Conservation (phyloP, 345 rosid genomes). For the Eucalyptus lansdowneana region DNA sequence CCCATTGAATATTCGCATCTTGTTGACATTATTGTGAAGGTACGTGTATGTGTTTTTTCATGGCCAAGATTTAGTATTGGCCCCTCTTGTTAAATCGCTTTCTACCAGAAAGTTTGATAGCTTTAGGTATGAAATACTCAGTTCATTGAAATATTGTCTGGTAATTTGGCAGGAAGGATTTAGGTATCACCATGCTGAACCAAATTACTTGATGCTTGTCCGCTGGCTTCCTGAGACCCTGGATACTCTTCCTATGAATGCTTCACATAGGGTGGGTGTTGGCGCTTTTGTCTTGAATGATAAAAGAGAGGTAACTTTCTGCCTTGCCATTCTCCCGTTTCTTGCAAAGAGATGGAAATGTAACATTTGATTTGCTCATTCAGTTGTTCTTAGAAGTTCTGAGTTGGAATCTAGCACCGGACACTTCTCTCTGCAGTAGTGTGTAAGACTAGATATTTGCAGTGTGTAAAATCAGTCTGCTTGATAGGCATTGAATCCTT, state of each 20-base stretch:
- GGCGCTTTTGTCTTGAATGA: too few relatives aligned
- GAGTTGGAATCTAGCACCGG: not conserved
- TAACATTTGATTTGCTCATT: not conserved
- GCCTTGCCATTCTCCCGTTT: too few relatives aligned
- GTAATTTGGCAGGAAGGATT: slow-evolving; percentile 4
- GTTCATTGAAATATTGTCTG: not conserved
- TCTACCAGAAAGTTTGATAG: not conserved
- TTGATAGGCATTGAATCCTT: not conserved
- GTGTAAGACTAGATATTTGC: not conserved
- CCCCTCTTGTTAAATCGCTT: not conserved
- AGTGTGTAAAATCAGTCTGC: not conserved
- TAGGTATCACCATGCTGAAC: slow-evolving; percentile 10
- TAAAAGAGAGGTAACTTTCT: too few relatives aligned
- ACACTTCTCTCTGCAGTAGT: not conserved
- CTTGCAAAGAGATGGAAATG: not conserved
- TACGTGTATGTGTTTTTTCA: not conserved
- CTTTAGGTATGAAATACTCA: not conserved
- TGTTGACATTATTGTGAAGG: slow-evolving; percentile 39
- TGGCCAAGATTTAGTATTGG: not conserved
- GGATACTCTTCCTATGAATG: slow-evolving; percentile 19
- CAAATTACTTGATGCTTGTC: slow-evolving; percentile 71
- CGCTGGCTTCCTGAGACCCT: slow-evolving; percentile 30
- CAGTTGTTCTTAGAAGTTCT: not conserved
- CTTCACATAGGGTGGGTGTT: too few relatives aligned
- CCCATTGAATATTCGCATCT: slow-evolving; percentile 34